Evolutionary conservation across 2,329 filamentous ascomycete species (phyloP).

Genomic region (Fusarium kyushuense): DNA sequence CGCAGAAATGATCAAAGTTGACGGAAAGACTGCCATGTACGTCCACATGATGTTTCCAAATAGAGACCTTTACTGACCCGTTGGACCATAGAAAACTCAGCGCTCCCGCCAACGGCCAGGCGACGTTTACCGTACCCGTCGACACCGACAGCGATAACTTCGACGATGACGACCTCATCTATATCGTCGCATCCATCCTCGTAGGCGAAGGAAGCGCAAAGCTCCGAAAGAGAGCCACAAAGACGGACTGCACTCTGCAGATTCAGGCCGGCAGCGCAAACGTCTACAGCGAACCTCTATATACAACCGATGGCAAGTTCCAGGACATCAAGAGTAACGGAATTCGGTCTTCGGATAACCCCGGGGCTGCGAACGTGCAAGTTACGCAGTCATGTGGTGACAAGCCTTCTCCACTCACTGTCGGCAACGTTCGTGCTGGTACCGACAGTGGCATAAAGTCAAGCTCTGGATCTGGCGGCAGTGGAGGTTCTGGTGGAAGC

Average conservation of each 20-base stretch:
- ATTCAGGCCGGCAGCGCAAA: constrained; percentile 26
- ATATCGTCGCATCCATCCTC: constrained; percentile 34
- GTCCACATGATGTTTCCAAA: background rate
- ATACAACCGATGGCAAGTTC: constrained; percentile 30
- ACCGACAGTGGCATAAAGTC: constrained; percentile 32
- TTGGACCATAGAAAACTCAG: constrained; percentile 15
- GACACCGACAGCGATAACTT: constrained; percentile 20
- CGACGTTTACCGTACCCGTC: constrained; percentile 24
- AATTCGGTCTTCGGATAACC: constrained; percentile 25
- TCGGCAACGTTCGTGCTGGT: constrained; percentile 27
- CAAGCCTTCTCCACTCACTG: constrained; percentile 27
- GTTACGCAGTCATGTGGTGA: constrained; percentile 32
- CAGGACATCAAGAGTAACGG: constrained; percentile 33
- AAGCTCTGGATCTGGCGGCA: constrained; percentile 16
- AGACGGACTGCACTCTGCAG: constrained; percentile 31
- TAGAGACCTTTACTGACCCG: background rate
- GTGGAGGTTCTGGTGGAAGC: constrained; percentile 9
- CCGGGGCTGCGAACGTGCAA: constrained; percentile 21
- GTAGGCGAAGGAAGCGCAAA: constrained; percentile 34
- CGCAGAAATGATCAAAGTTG: constrained; percentile 21
- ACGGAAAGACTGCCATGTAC: constrained; percentile 34
- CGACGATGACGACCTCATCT: constrained; percentile 20
- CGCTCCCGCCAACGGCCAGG: constrained; percentile 30
- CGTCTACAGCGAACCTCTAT: constrained; percentile 33
- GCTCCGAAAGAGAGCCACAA: constrained; percentile 17